phyloP scores from a whole-genome alignment of 805 yeast genomes.

The Jamesozyma jinghongensis region DNA sequence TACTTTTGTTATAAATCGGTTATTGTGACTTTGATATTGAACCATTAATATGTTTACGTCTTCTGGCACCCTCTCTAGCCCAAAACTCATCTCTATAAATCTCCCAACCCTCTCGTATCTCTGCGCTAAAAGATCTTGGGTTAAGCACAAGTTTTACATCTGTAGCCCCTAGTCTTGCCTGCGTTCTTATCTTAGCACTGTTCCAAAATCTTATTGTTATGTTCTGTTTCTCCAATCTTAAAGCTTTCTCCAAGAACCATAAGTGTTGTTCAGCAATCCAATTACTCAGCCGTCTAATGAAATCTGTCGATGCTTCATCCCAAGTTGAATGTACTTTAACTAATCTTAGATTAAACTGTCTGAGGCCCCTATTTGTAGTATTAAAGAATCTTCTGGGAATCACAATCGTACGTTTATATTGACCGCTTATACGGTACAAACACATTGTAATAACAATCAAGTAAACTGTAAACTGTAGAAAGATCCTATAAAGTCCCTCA shows the following conservation, averaged over 20 bases:
- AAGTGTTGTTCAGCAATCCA: constrained; percentile 17
- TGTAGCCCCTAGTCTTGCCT: constrained; percentile 61
- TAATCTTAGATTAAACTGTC: constrained; percentile 71
- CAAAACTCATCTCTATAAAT: constrained; percentile 87
- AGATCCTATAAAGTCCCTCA: constrained; percentile 31
- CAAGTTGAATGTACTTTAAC: constrained; percentile 47
- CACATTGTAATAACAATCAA: constrained; percentile 50
- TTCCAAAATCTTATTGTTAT: constrained; percentile 18
- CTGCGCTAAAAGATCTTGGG: constrained; percentile 74
- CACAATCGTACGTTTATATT: constrained; percentile 76
- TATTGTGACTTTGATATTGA: too few species aligned
- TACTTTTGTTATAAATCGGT: too few species aligned
- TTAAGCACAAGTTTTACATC: constrained; percentile 75
- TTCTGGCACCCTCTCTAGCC: constrained; percentile 69
- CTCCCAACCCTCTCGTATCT: constrained; percentile 91
- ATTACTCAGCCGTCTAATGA: constrained; percentile 25
- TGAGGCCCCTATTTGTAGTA: constrained; percentile 79
- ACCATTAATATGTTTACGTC: constrained; percentile 20
- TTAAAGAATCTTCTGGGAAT: constrained; percentile 70
- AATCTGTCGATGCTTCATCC: constrained; percentile 32
- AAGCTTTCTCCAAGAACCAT: constrained; percentile 9
- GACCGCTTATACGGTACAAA: constrained; percentile 80
- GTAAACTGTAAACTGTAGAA: constrained; percentile 12
- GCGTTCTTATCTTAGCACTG: constrained; percentile 30
- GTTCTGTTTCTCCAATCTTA: constrained; percentile 10